These are phyloP conservation scores for Penicillium psychrofluorescens DNA, from an alignment of 495 filamentous ascomycete species.

Conservation along the genomic window DNA sequence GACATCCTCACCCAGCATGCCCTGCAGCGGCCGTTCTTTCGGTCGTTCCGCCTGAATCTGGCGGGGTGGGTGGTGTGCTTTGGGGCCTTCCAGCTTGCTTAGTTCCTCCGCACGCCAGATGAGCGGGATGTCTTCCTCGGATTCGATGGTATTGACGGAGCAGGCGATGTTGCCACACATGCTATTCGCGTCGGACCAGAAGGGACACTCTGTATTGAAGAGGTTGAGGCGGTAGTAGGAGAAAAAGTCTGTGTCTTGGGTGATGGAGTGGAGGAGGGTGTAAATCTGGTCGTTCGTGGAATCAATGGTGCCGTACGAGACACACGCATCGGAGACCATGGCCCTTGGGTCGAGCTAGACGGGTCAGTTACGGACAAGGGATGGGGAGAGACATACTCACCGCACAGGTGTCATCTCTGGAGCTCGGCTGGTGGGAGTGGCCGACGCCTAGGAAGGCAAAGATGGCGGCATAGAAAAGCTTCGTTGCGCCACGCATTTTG, in stretches of 20 bases:
- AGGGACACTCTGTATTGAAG: conserved; percentile 92
- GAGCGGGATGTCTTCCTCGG: conserved; percentile 84
- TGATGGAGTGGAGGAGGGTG: conserved; percentile 74
- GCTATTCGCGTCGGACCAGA: conserved; percentile 88
- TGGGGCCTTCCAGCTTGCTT: conserved; percentile 87
- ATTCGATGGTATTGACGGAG: conserved; percentile 92
- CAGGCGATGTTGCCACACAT: conserved; percentile 98
- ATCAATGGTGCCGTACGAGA: conserved; percentile 86
- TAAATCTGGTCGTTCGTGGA: conserved; percentile 68
- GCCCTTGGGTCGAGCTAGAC: conserved; percentile 55
- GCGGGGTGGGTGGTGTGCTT: conserved; percentile 77
- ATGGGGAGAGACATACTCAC: conserved; percentile 40
- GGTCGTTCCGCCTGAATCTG: conserved; percentile 58
- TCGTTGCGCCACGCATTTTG: conserved; percentile 59
- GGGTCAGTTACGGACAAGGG: not conserved
- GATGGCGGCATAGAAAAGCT: conserved; percentile 67
- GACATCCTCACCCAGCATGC: conserved; percentile 74
- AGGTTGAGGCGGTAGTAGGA: conserved; percentile 94
- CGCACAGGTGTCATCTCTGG: conserved; percentile 52
- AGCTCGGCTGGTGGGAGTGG: conserved; percentile 26
- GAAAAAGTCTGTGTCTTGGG: conserved; percentile 90
- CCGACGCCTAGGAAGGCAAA: conserved; percentile 62
- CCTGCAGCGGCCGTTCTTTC: conserved; percentile 68
- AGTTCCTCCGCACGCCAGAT: conserved; percentile 91
- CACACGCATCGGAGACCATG: conserved; percentile 80